Evolutionary conservation across 352 stramenopile genomes (phyloP).

Genomic region (Pythium chondricola): DNA sequence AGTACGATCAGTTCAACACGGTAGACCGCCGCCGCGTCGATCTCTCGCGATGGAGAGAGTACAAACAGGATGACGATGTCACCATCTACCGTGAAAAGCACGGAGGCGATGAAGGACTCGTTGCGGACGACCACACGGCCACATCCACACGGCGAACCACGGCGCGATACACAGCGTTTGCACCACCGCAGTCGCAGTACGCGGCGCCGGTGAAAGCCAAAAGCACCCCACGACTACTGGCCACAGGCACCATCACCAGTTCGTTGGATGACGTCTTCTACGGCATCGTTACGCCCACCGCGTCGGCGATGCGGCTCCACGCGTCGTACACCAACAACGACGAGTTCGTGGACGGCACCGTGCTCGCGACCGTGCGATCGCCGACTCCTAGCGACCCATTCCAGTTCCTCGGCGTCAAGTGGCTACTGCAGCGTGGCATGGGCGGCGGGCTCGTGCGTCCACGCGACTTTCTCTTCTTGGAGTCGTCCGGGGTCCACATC

Average conservation of each 20-base stretch:
- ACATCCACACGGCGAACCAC: not conserved
- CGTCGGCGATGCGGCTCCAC: constrained; percentile 45
- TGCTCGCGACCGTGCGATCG: constrained; percentile 28
- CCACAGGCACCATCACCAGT: constrained; percentile 30
- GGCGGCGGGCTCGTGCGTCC: constrained; percentile 28
- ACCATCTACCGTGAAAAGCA: constrained; percentile 13
- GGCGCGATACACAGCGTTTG: constrained; percentile 7
- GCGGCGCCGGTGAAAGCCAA: not conserved
- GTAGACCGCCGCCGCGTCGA: constrained; percentile 14
- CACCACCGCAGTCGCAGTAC: not conserved
- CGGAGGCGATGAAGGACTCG: constrained; percentile 1
- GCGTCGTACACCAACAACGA: constrained; percentile 35
- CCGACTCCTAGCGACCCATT: constrained; percentile 39
- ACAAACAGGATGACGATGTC: constrained; percentile 17
- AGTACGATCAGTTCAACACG: constrained; percentile 17
- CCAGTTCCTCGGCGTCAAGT: constrained; percentile 52
- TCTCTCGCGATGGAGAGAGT: constrained; percentile 10
- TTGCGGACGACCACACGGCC: not conserved
- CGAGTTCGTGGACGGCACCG: constrained; percentile 41
- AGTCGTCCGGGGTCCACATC: constrained; percentile 34
- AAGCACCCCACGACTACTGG: constrained; percentile 16
- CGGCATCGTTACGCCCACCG: constrained; percentile 40
- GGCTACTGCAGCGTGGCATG: constrained; percentile 35
- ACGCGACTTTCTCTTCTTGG: constrained; percentile 53
- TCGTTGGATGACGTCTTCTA: constrained; percentile 58